Conservation (phyloP, 805 yeast species). For the Metschnikowia drakensbergensis region DNA sequence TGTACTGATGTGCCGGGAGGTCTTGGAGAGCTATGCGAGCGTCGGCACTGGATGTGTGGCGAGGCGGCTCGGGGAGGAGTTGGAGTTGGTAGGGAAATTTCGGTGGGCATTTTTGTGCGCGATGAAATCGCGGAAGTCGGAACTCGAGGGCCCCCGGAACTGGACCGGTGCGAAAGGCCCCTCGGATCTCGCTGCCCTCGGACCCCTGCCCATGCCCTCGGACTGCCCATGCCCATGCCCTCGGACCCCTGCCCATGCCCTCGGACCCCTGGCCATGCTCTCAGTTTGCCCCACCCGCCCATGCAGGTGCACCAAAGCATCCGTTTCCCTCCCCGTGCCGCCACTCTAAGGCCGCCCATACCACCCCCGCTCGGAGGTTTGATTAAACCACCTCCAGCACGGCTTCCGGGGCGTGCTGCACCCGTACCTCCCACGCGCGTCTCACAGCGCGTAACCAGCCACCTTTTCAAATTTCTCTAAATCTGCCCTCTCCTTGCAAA, state of each 20-base stretch:
- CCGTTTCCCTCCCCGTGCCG: no score
- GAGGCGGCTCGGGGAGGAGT: background rate
- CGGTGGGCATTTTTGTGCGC: conserved; percentile 5
- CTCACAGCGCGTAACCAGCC: conserved; percentile 7
- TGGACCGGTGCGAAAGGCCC: background rate
- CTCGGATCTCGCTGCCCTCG: background rate
- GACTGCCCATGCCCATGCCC: background rate
- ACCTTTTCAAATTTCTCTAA: conserved; percentile 1
- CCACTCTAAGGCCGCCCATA: no score
- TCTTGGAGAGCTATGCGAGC: background rate
- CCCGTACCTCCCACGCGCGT: conserved; percentile 2
- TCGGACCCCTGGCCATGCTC: background rate
- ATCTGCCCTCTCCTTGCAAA: background rate
- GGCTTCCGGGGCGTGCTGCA: background rate
- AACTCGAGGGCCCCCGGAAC: background rate
- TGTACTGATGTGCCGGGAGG: background rate
- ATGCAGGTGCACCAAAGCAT: no score
- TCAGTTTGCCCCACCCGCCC: background rate
- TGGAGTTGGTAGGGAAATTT: conserved; percentile 1
- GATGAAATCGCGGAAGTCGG: conserved; percentile 3
- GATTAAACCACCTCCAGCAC: no score
- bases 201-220: background rate
- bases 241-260: background rate
- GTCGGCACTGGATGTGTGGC: background rate
- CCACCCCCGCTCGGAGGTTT: background rate